Evolutionary conservation across 176 grass and related monocot species (phyloP), one percentile per base, ranked within the genome.

Genomic region (Ampelocalamus luodianensis): DNA sequence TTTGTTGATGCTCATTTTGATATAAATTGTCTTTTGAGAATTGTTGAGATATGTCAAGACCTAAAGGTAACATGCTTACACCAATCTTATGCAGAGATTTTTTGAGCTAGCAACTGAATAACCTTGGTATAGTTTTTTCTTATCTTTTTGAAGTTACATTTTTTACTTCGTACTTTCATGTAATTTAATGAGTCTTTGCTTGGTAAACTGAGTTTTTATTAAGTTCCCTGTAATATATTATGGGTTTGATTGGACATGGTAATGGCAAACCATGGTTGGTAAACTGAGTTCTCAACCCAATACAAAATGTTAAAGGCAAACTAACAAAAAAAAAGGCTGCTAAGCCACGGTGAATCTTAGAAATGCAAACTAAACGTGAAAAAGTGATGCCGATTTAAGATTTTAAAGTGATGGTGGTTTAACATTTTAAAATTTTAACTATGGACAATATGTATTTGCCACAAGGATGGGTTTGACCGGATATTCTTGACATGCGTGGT

Each of bases 1-100:
- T 95, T 98, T 87, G 76, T 93, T 89, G 93, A 98, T 78, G 62
- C 85, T 38, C 76, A 89, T 84, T 92, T 83, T 72, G 89, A 95
- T 85, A 75, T 72, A 43, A 87, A 66, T 61, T 93, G 83, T 86
- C 85, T 98, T 79, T 70, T 90, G 23, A 92, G 89, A 90, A 92
- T 86, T 53, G 77, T 89, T 66, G 92, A 91, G 79, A 90, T 93
- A 72, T 98, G 96, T 68, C 78, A 94, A 82, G 91, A 98, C 43
- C 56, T 95, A 83, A 93, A 92, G 96, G 96, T 98, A 95, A 68
- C 45, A 69, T 40, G 74, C 48, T 79, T 27, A 43, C 2, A 8
- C 15, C 40, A 71, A 87, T 40, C 80, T 68, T 50, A 54, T 45
- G 68, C 60, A 81, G 16, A 56, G 38, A 3, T 12, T 59, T 74